phyloP scores from a whole-genome alignment of 2,329 filamentous ascomycete species.

The Teratosphaeriaceae sp. region DNA sequence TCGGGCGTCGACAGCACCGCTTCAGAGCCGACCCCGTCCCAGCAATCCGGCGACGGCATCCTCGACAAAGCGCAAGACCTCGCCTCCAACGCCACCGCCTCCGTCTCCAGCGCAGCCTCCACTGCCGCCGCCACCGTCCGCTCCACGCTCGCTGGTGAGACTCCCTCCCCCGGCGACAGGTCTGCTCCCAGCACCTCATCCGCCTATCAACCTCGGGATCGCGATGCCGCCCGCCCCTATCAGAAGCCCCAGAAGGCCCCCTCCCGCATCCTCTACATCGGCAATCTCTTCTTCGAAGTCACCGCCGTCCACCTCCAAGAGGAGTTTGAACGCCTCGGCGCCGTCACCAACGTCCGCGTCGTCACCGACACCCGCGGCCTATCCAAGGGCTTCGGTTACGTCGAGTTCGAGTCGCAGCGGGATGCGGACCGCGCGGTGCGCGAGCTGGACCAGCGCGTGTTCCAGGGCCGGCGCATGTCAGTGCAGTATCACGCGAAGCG shows the following conservation, averaged over 20 bases:
- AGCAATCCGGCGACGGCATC: constrained; percentile 5
- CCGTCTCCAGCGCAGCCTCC: constrained; percentile 12
- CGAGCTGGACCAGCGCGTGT: constrained; percentile 52
- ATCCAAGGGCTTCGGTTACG: constrained; percentile 66
- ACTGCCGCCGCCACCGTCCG: constrained; percentile 19
- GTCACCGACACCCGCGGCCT: constrained; percentile 56
- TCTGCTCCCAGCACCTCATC: not conserved
- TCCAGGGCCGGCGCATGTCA: constrained; percentile 57
- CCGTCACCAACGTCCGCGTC: constrained; percentile 47
- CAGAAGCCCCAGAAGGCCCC: not conserved
- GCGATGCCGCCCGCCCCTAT: not conserved
- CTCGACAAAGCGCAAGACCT: constrained; percentile 9
- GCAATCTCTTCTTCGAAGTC: constrained; percentile 65
- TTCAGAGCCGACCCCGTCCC: not conserved
- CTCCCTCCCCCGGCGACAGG: not conserved
- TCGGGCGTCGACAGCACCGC: not conserved
- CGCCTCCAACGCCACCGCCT: constrained; percentile 11
- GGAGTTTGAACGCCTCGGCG: constrained; percentile 54
- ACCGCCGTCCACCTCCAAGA: constrained; percentile 53
- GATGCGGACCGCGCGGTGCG: constrained; percentile 51
- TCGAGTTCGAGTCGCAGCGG: constrained; percentile 51
- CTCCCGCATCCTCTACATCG: constrained; percentile 54
- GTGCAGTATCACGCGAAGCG: constrained; percentile 52
- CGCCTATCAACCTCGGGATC: too few species aligned
- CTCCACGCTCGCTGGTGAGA: constrained; percentile 12